phyloP scores from a whole-genome alignment of 1,139 yeast species.

The Geotrichum carabidarum region DNA sequence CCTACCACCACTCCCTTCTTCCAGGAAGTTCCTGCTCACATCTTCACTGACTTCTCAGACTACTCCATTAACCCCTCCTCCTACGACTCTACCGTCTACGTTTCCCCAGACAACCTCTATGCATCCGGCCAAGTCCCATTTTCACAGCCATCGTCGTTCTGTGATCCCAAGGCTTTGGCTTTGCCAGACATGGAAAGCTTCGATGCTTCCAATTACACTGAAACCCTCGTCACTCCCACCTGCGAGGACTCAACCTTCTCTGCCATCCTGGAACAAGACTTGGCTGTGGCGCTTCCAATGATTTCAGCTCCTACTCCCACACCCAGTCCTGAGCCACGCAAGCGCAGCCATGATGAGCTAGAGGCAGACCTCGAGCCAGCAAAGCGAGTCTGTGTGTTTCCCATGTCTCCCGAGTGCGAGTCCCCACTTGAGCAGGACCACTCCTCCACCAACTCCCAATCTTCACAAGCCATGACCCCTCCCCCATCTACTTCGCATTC shows the following conservation, averaged over 20 bases:
- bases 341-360: conserved; percentile 7
- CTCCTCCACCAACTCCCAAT: not conserved
- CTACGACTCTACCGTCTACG: conserved; percentile 7
- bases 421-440: not conserved
- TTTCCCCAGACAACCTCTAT: not conserved
- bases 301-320: conserved; percentile 9
- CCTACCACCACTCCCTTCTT: not conserved
- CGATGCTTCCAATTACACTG: not conserved
- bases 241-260: conserved; percentile 8
- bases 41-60: not conserved
- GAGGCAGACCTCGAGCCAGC: not conserved
- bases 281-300: conserved; percentile 1
- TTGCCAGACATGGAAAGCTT: conserved; percentile 16
- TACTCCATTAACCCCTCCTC: conserved; percentile 1
- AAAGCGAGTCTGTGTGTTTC: not conserved
- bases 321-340: conserved; percentile 7
- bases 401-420: not conserved
- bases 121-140: conserved; percentile 11
- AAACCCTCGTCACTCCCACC: not conserved
- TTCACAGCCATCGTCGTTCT: conserved; percentile 18
- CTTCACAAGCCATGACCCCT: not conserved
- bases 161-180: conserved; percentile 28
- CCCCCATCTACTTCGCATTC: not conserved
- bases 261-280: not conserved
- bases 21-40: conserved; percentile 5